phyloP scores from a whole-genome alignment of 805 yeast species.

The Candida awuae region DNA sequence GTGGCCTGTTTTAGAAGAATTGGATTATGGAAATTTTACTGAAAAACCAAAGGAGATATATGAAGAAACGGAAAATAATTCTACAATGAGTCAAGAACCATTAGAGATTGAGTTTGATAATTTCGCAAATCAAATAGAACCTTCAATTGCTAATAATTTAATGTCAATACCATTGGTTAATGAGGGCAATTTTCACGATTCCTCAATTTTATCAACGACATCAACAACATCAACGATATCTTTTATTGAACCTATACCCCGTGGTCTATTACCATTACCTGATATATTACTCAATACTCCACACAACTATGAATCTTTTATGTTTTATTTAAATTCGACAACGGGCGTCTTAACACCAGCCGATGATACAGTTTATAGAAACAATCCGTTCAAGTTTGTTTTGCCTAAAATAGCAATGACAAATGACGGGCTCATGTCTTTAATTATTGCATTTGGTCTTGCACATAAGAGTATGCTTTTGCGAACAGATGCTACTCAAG shows the following conservation, averaged over 20 bases:
- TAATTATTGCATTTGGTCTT: conserved; percentile 45
- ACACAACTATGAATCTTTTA: conserved; percentile 51
- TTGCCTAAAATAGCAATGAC: conserved; percentile 63
- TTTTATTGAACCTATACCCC: conserved; percentile 24
- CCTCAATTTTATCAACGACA: neutral
- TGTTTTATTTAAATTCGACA: conserved; percentile 54
- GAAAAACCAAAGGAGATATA: too few relatives aligned
- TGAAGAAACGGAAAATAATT: too few relatives aligned
- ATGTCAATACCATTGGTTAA: conserved; percentile 15
- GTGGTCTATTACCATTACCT: conserved; percentile 44
- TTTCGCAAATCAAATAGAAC: too few relatives aligned
- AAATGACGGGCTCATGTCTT: conserved; percentile 47
- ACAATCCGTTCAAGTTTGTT: conserved; percentile 61
- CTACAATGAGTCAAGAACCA: too few relatives aligned
- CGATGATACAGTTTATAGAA: conserved; percentile 47
- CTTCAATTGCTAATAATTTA: conserved; percentile 3
- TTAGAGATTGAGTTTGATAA: too few relatives aligned
- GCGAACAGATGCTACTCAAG: conserved; percentile 26
- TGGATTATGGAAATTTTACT: conserved; percentile 6
- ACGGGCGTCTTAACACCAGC: conserved; percentile 60
- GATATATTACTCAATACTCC: conserved; percentile 53
- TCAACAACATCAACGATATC: conserved; percentile 15
- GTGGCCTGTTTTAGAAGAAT: conserved; percentile 17
- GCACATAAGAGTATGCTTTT: conserved; percentile 29
- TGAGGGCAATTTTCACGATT: too few relatives aligned